Evolutionary conservation across 1,284 basidiomycete species (phyloP).

Genomic region (Ceratobasidium sp.): DNA sequence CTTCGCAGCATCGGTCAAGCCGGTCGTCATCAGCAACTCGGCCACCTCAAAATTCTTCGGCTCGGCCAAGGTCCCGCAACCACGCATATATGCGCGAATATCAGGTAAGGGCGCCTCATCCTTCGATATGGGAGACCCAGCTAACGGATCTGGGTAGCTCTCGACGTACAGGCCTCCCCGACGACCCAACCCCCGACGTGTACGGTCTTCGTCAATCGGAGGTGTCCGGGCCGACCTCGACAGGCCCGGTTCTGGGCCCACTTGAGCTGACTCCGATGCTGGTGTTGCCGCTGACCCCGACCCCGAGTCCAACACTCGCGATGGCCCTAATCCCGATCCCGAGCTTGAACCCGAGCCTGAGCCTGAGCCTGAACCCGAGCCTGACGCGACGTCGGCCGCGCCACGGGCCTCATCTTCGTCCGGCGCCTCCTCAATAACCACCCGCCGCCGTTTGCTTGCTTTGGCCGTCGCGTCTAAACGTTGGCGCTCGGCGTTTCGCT

Average conservation of each 20-base stretch:
- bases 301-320: no score
- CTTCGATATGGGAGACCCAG: constrained; percentile 3
- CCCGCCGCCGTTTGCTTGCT: not conserved
- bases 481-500: no score
- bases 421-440: not conserved
- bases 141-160: not conserved
- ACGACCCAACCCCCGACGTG: not conserved
- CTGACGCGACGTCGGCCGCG: no score
- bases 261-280: no score
- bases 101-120: not conserved
- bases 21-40: constrained; percentile 18
- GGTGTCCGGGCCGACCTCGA: not conserved
- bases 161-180: constrained; percentile 10
- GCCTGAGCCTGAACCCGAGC: no score
- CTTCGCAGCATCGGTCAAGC: not conserved
- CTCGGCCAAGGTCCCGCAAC: not conserved
- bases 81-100: not conserved
- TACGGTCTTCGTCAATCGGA: not conserved
- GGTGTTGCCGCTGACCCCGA: no score
- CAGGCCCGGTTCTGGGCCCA: no score
- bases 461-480: no score
- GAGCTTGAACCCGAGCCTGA: no score
- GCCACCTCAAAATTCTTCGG: constrained; percentile 12
- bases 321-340: no score
- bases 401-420: no score